A percentile compares a stretch with the other conserved stretches of the same genome.
phyloP scores from a whole-genome alignment of 2,329 filamentous ascomycete species.

The Aureobasidium namibiae region DNA sequence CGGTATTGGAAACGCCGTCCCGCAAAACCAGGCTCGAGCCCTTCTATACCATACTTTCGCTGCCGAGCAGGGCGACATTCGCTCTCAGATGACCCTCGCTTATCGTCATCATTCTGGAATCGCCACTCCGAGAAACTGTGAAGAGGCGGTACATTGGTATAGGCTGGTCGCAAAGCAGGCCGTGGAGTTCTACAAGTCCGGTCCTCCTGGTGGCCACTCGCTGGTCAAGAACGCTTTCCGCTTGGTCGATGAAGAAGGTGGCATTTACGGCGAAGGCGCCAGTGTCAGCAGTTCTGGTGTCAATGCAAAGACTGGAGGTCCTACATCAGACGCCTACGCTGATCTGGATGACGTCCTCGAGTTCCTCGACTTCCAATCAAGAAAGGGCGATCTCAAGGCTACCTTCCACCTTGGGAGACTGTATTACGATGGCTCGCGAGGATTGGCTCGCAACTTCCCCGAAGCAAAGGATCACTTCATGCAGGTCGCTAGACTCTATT shows the following conservation, averaged over 20 bases:
- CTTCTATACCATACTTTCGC: conserved; percentile 93
- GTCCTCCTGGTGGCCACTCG: conserved; percentile 77
- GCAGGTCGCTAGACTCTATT: conserved; percentile 70
- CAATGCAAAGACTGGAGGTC: conserved; percentile 66
- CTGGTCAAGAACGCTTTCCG: conserved; percentile 73
- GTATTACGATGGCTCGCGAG: conserved; percentile 78
- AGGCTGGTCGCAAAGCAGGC: conserved; percentile 90
- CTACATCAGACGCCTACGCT: conserved; percentile 72
- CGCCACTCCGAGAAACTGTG: conserved; percentile 76
- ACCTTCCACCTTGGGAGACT: conserved; percentile 79
- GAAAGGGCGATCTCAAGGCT: conserved; percentile 81
- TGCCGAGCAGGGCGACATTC: conserved; percentile 70
- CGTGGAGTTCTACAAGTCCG: conserved; percentile 76
- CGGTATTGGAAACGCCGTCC: conserved; percentile 72
- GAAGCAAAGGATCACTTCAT: conserved; percentile 75
- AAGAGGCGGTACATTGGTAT: conserved; percentile 79
- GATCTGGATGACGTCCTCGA: conserved; percentile 90
- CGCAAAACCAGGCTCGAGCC: conserved; percentile 81
- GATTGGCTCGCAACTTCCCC: conserved; percentile 62
- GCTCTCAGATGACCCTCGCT: conserved; percentile 88
- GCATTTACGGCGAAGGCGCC: conserved; percentile 90
- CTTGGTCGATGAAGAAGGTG: conserved; percentile 82
- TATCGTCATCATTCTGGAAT: conserved; percentile 82
- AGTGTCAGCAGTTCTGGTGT: conserved; percentile 80
- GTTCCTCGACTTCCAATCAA: conserved; percentile 81